Evolutionary conservation across 441 rosid genomes (phyloP).

Genomic region (Pelargonium cotyledonis): DNA sequence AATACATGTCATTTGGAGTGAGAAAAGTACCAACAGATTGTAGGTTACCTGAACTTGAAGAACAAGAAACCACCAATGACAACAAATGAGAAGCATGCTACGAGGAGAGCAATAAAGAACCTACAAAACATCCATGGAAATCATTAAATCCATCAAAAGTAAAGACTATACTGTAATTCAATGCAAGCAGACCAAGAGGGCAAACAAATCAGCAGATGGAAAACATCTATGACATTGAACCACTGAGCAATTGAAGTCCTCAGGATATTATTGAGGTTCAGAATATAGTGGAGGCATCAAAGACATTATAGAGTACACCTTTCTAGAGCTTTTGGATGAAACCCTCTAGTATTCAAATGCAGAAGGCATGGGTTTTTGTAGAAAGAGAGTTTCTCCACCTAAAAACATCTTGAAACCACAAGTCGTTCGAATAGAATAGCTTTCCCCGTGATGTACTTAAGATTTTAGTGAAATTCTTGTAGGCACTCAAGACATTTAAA

Average conservation of each 20-base stretch:
- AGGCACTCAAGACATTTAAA: not conserved
- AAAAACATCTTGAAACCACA: not conserved
- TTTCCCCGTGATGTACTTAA: not conserved
- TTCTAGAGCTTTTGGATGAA: not conserved
- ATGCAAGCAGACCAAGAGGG: constrained; percentile 1
- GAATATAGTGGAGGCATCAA: not conserved
- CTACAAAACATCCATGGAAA: constrained; percentile 35
- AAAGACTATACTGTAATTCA: constrained; percentile 9
- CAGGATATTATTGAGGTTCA: too few species aligned
- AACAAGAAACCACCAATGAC: constrained; percentile 76
- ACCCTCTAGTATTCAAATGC: not conserved
- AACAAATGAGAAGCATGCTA: constrained; percentile 81
- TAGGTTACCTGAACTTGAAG: constrained; percentile 64
- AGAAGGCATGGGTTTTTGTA: not conserved
- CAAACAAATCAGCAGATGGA: not conserved
- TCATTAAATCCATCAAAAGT: constrained; percentile 11
- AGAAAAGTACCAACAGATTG: not conserved
- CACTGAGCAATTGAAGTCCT: too few species aligned
- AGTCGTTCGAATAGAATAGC: not conserved
- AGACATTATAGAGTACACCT: not conserved
- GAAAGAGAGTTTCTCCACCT: not conserved
- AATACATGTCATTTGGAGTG: not conserved
- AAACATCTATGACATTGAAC: not conserved
- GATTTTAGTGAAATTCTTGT: too few species aligned
- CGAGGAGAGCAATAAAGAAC: constrained; percentile 70